Conservation (phyloP, 495 filamentous ascomycete species). For the Aspergillus cristatus region DNA sequence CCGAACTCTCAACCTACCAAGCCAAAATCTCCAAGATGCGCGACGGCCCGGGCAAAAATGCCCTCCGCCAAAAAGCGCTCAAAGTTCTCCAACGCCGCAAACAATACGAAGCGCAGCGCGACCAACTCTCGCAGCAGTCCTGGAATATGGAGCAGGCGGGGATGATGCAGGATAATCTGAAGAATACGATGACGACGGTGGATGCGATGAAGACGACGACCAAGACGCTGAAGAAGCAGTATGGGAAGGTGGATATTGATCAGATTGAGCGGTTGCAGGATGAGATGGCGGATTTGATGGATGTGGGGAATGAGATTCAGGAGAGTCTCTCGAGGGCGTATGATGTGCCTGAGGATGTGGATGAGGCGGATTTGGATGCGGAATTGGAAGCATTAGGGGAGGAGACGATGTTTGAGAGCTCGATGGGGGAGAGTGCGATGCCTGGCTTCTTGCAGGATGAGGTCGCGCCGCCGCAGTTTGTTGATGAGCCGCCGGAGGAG, state of each 20-base stretch:
- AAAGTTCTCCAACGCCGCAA: slow-evolving; percentile 95
- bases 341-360: slow-evolving; percentile 93
- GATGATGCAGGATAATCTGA: slow-evolving; percentile 98
- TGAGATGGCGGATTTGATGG: slow-evolving; percentile 97
- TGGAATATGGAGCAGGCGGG: slow-evolving; percentile 99
- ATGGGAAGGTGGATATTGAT: slow-evolving; percentile 93
- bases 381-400: slow-evolving; percentile 91
- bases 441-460: slow-evolving; percentile 89
- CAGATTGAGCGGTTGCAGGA: slow-evolving; percentile 98
- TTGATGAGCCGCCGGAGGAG: slow-evolving; percentile 67
- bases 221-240: slow-evolving; percentile 88
- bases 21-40: slow-evolving; percentile 85
- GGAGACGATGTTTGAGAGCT: slow-evolving; percentile 68
- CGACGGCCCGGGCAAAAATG: slow-evolving; percentile 88
- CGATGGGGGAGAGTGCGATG: slow-evolving; percentile 50
- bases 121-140: slow-evolving; percentile 87
- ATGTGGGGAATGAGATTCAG: slow-evolving; percentile 97
- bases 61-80: slow-evolving; percentile 87
- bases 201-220: slow-evolving; percentile 96
- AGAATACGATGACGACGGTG: slow-evolving; percentile 97
- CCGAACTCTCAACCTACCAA: slow-evolving; percentile 85
- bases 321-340: slow-evolving; percentile 91
- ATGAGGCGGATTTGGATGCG: slow-evolving; percentile 94
- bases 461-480: slow-evolving; percentile 68
- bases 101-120: slow-evolving; percentile 88